Evolutionary conservation across 2,329 filamentous ascomycete species (phyloP), one percentile per base, ranked within the genome.

Genomic region (Fusarium mexicanum): DNA sequence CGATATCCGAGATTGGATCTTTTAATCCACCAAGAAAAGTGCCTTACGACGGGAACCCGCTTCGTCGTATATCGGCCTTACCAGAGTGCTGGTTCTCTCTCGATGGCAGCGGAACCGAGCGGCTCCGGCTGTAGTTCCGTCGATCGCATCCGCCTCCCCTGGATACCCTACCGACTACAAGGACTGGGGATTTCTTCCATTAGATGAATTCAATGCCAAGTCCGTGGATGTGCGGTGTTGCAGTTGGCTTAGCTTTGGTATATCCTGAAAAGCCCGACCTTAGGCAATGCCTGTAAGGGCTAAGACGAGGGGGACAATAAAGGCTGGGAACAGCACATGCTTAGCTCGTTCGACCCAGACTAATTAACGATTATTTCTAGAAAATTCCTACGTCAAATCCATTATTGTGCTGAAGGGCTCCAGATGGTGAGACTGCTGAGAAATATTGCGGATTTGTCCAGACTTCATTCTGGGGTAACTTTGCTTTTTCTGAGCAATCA

Each of bases 171-270:
- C 18, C 20, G 16, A 17, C 26, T 29, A 18, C 8, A 24, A 13
- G 8, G 14, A 10, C 17, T 16, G 6, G 4, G 18, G 3, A 3
- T 16, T 2, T 37, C 16, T 9, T 11, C 2, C 5, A 2, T 2
- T 18, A 16, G 20, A 29, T 11, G 3, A 17, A 24, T 2, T 16
- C 47, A 22, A n/a, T n/a, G n/a, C n/a, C n/a, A n/a, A n/a, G n/a
- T n/a, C n/a, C n/a, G n/a, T n/a, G n/a, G n/a, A n/a, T 13, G 7
- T 33, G 8, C 5, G 8, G 7, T n/a, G 3, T 9, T 3, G 12
- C 1, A 20, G 31, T 14, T 24, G 12, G 6, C 22, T 35, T 6
- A 24, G 8, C 29, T 24, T 24, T 14, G 12, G 22, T 24, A 12
- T 8, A 24, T 33, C 11, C 12, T n/a, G 16, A 7, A 18, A 12